phyloP scores from a whole-genome alignment of 2,329 filamentous ascomycete species.

The Nannizzia gypsea region DNA sequence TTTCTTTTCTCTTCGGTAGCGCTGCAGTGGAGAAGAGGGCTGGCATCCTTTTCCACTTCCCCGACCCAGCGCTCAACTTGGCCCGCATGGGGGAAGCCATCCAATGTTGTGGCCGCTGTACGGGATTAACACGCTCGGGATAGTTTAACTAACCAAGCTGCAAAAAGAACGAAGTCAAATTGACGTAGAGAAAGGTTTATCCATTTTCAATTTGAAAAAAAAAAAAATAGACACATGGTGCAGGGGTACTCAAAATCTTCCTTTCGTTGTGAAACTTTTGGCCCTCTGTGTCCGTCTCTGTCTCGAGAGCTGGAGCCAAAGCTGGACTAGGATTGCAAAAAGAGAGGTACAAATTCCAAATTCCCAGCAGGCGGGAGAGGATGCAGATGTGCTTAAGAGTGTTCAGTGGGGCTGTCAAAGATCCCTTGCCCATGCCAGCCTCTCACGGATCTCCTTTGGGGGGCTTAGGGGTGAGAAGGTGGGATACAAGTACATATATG shows the following conservation, averaged over 20 bases:
- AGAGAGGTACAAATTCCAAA: neutral
- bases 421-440: neutral
- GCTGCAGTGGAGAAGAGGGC: neutral
- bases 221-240: neutral
- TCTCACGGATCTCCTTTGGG: neutral
- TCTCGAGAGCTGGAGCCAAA: neutral
- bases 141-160: neutral
- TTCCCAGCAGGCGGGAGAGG: neutral
- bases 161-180: neutral
- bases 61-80: neutral
- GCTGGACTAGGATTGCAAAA: neutral
- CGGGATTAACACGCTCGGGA: neutral
- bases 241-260: neutral
- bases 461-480: neutral
- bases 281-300: neutral
- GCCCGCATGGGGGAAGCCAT: neutral
- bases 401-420: neutral
- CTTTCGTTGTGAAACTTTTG: neutral
- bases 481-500: slow-evolving; percentile 4
- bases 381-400: neutral
- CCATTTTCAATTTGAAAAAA: neutral
- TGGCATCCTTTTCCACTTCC: slow-evolving; percentile 2
- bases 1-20: neutral
- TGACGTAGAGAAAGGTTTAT: neutral
- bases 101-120: neutral